Evolutionary conservation across 2,329 filamentous ascomycete species (phyloP), one percentile per base, ranked within the genome.

Genomic region (Colletotrichum sp.): DNA sequence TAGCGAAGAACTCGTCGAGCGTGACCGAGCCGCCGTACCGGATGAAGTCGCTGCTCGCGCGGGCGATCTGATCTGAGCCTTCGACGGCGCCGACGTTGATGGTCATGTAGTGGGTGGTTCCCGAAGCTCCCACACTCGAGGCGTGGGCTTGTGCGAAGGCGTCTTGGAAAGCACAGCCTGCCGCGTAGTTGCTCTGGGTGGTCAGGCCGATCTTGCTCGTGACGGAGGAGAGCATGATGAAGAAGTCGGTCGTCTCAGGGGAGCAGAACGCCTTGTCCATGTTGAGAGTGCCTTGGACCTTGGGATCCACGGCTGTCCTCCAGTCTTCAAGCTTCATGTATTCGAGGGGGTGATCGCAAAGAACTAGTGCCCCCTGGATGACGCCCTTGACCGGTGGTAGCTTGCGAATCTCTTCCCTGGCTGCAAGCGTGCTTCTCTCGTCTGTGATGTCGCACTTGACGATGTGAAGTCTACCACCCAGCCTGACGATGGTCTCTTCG

Each of bases 91-190:
- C 78, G 3, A 80, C 59, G 65, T 81, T 78, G 62, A 82, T 63
- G 6, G 79, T 70, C 8, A 81, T 76, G 64, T 75, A 77, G 39
- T 76, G 76, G 2, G 76, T 78, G 63, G 26, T 36, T 16, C 30
- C 28, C 5, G 39, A 12, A 18, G 10, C 13, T n/a, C 28, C 44
- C 13, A 55, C n/a, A 55, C 49, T 77, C 26, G 21, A 28, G 26
- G 1, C 21, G 34, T 39, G 34, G 15, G 34, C 34, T 39, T 39
- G 34, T 4, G 71, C 66, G 21, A 74, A 74, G 2, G 80, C 81
- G 74, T 86, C 85, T 65, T 85, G 83, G 78, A 81, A 86, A 16
- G 80, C 76, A 62, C 81, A 81, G 12, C 82, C 84, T 26, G 75
- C 77, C 8, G 72, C 77, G 26, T 78, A 78, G 3, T 70, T 71